Evolutionary conservation across 257 asterid species (phyloP).

Genomic region (Verbena officinalis): DNA sequence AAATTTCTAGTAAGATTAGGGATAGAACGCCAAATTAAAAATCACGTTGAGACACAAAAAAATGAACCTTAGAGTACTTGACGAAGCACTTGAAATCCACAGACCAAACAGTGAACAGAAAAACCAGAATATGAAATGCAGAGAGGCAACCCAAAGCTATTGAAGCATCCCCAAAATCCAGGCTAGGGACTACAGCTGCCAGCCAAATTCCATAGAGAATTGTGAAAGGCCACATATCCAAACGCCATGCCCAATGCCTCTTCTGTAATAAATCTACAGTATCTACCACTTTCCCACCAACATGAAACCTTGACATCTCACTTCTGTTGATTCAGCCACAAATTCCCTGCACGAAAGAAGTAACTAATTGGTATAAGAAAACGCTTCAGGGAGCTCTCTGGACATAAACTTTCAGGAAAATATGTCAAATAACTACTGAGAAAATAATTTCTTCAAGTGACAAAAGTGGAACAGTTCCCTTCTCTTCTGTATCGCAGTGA

Average conservation of each 20-base stretch:
- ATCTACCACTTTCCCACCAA: constrained; percentile 98
- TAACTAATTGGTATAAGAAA: background rate
- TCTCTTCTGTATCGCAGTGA: background rate
- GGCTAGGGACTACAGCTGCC: constrained; percentile 67
- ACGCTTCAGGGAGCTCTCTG: background rate
- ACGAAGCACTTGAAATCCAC: constrained; percentile 85
- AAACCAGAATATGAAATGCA: constrained; percentile 66
- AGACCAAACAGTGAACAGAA: constrained; percentile 94
- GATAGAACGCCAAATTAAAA: no score
- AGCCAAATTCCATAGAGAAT: constrained; percentile 77
- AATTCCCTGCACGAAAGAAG: constrained; percentile 22
- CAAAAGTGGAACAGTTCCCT: background rate
- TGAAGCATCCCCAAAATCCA: constrained; percentile 80
- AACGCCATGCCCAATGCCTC: constrained; percentile 89
- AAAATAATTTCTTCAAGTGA: background rate
- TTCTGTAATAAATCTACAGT: constrained; percentile 76
- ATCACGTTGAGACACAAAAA: constrained; percentile 15
- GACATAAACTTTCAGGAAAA: background rate
- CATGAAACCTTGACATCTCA: constrained; percentile 73
- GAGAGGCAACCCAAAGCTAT: constrained; percentile 68
- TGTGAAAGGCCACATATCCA: constrained; percentile 87
- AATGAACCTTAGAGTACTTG: constrained; percentile 78
- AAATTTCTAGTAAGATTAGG: no score
- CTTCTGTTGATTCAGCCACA: constrained; percentile 30
- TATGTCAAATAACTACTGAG: background rate